phyloP scores from a whole-genome alignment of 495 filamentous ascomycete genomes.

The Trichoderma parareesei region DNA sequence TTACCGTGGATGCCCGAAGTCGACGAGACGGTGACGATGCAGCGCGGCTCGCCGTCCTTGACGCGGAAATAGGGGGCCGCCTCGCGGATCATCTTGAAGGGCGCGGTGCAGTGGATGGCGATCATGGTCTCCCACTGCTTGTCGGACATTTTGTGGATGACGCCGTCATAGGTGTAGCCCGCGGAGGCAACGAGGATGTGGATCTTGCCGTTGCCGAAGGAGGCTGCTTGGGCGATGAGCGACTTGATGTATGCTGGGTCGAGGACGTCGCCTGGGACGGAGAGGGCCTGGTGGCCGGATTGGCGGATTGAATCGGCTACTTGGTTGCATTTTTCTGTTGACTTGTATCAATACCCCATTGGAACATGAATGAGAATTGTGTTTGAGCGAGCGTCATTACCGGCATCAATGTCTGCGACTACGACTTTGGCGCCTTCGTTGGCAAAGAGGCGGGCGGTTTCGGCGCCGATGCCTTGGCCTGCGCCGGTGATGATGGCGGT shows the following conservation, averaged over 20 bases:
- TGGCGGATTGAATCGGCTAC: slow-evolving; percentile 58
- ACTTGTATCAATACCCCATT: neutral
- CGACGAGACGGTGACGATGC: slow-evolving; percentile 72
- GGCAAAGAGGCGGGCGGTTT: slow-evolving; percentile 70
- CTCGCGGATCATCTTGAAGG: slow-evolving; percentile 72
- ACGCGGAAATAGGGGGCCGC: slow-evolving; percentile 81
- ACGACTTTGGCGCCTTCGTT: slow-evolving; percentile 81
- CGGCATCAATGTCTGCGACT: slow-evolving; percentile 68
- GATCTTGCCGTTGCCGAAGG: slow-evolving; percentile 78
- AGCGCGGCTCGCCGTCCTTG: slow-evolving; percentile 68
- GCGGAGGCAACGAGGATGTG: slow-evolving; percentile 87
- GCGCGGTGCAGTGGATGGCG: slow-evolving; percentile 69
- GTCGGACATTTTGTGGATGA: slow-evolving; percentile 88
- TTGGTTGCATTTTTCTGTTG: slow-evolving; percentile 48
- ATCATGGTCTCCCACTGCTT: slow-evolving; percentile 88
- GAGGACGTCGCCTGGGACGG: slow-evolving; percentile 66
- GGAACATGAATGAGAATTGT: neutral
- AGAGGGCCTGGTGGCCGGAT: slow-evolving; percentile 54
- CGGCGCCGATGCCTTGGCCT: slow-evolving; percentile 85
- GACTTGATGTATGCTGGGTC: slow-evolving; percentile 55
- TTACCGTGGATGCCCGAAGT: slow-evolving; percentile 79
- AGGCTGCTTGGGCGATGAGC: slow-evolving; percentile 64
- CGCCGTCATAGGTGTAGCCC: slow-evolving; percentile 81
- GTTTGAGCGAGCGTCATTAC: neutral
- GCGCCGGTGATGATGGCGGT: slow-evolving; percentile 82